Evolutionary conservation across 371 early-diverging fungal genomes (phyloP), one percentile per base, ranked within the genome.

Genomic region (Apophysomyces ossiformis): DNA sequence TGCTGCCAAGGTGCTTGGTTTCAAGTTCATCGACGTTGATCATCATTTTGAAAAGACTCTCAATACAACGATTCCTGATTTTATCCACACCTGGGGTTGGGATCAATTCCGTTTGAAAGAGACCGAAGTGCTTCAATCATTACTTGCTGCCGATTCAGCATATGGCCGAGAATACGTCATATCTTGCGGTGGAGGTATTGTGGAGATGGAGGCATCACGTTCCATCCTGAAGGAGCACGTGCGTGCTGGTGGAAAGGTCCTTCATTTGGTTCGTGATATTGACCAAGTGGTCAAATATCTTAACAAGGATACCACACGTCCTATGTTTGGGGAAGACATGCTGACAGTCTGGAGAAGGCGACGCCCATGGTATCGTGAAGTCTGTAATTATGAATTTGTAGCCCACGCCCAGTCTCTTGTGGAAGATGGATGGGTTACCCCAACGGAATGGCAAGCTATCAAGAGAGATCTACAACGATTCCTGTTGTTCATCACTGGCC

Each of bases 151-250:
- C 13, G 72, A 76, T 11, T 81, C 84, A 5, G n/a, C 45, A 0
- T 81, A 81, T 60, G 75, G 68, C 21, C 73, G 66, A 21, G 85
- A 85, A 8, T 79, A 90, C 60, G 83, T 99, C 7, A 87, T 97
- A 63, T 90, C 97, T 1, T 96, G 96, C 69, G 99, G 99, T 46
- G 99, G 99, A 15, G 99, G 99, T 15, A 90, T 97, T 65, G 92
- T 99, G 38, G 99, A 99, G 73, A 87, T 88, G 0, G 86, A 84
- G 36, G 87, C 74, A n/a, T 89, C 88, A 13, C 86, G 95, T n/a
- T 69, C 74, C 7, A 62, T 87, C 0, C 67, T 96, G 60, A 77
- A 85, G 60, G 71, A 85, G 18, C 90, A 87, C 68, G 70, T 73
- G 26, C 74, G 81, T 11, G 56, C 60, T 8, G 89, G 88, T 11